Conservation (phyloP, 2,329 filamentous ascomycete species). For the Trichoderma sp. region DNA sequence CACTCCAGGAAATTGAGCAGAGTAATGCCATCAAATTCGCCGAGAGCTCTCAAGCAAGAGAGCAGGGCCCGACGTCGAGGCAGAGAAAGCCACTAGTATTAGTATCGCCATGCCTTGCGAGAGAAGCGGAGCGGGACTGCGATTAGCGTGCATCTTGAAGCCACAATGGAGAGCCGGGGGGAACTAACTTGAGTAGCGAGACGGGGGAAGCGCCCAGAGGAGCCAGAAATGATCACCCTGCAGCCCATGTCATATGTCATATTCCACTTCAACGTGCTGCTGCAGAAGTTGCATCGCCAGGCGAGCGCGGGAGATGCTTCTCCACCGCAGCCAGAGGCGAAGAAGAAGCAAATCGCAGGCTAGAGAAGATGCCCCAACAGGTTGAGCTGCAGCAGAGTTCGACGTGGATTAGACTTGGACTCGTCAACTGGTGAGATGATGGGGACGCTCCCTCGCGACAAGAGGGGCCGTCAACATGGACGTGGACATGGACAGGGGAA, state of each 20-base stretch:
- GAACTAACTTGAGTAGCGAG: neutral
- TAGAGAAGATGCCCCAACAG: neutral
- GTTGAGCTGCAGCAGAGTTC: constrained; percentile 10
- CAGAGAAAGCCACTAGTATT: constrained; percentile 13
- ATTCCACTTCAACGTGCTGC: neutral
- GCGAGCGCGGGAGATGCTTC: neutral
- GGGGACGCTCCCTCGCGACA: constrained; percentile 10
- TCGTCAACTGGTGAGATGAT: constrained; percentile 20
- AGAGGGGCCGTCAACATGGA: neutral
- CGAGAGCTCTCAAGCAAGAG: neutral
- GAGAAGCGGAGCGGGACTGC: constrained; percentile 9
- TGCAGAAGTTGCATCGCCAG: neutral
- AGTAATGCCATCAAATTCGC: neutral
- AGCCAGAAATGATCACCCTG: neutral
- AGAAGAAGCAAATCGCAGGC: constrained; percentile 2
- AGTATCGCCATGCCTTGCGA: constrained; percentile 23
- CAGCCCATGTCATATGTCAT: neutral
- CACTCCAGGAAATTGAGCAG: neutral
- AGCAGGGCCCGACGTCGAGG: neutral
- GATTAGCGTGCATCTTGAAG: no score
- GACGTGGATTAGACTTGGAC: constrained; percentile 13
- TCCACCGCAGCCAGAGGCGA: neutral
- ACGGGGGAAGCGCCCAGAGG: neutral
- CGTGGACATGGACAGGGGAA: constrained; percentile 7
- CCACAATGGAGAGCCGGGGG: neutral